Conservation (phyloP, 1,284 basidiomycete genomes). For the Ceratobasidium sp. region DNA sequence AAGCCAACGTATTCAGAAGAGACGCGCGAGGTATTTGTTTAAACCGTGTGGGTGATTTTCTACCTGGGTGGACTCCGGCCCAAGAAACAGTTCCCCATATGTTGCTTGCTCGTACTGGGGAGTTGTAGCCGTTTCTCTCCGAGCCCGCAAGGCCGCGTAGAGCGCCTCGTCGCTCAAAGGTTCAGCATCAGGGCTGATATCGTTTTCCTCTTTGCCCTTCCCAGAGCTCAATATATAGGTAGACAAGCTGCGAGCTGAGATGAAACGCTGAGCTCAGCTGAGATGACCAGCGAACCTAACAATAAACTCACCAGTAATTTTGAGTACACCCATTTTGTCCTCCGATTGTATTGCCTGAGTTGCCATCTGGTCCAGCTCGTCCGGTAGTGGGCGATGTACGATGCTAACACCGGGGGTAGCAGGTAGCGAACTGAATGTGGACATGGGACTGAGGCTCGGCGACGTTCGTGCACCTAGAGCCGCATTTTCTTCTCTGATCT, state of each 20-base stretch:
- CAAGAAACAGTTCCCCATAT: slow-evolving; percentile 32
- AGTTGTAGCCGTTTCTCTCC: slow-evolving; percentile 24
- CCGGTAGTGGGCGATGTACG: slow-evolving; percentile 26
- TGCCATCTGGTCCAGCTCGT: slow-evolving; percentile 35
- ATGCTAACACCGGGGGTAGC: slow-evolving; percentile 28
- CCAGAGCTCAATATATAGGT: slow-evolving; percentile 10
- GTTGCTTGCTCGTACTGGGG: slow-evolving; percentile 22
- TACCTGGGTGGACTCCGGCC: slow-evolving; percentile 13
- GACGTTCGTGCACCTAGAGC: background rate
- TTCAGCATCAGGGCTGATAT: slow-evolving; percentile 8
- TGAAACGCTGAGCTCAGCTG: slow-evolving; percentile 24
- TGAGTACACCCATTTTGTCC: slow-evolving; percentile 39
- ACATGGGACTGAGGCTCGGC: slow-evolving; percentile 8
- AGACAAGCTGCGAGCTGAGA: slow-evolving; percentile 25
- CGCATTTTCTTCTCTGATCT: no score
- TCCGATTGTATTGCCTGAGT: slow-evolving; percentile 30
- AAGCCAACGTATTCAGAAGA: background rate
- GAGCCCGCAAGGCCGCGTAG: slow-evolving; percentile 23
- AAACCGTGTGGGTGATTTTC: slow-evolving; percentile 17
- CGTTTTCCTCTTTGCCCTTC: background rate
- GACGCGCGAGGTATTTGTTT: slow-evolving; percentile 19
- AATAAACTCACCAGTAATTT: slow-evolving; percentile 23
- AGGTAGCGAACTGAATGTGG: slow-evolving; percentile 24
- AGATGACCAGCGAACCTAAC: background rate
- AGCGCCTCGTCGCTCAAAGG: slow-evolving; percentile 31